A percentile compares a stretch with the other conserved stretches of the same genome.
These are phyloP conservation scores for Piromyces sp. DNA, from an alignment of 192 early-diverging fungal genomes.

Conservation along the genomic window DNA sequence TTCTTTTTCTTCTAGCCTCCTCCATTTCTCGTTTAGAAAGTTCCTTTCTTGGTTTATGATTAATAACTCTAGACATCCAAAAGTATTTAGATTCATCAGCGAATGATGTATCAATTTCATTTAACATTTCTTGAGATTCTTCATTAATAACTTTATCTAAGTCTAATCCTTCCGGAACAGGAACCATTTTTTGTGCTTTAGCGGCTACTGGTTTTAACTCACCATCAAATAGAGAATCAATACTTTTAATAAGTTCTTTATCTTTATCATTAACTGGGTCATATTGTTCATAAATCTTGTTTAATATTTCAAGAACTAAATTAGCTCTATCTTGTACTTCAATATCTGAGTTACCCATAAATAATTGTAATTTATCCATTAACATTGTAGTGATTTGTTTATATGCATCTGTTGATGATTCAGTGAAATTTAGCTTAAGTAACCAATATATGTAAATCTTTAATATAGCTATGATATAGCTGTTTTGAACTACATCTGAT, in stretches of 20 bases:
- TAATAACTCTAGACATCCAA: neutral
- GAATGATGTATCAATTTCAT: neutral
- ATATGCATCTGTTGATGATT: neutral
- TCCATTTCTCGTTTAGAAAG: neutral
- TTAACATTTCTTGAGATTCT: neutral
- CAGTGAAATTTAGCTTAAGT: constrained; percentile 10
- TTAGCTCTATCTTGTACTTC: constrained; percentile 66
- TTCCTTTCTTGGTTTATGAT: neutral
- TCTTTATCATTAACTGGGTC: neutral
- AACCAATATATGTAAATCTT: constrained; percentile 52
- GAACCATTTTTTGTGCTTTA: constrained; percentile 77
- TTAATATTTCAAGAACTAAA: constrained; percentile 22
- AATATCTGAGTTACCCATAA: constrained; percentile 25
- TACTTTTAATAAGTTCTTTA: neutral
- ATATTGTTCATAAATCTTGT: constrained; percentile 17
- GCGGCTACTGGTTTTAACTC: constrained; percentile 82
- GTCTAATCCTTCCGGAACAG: constrained; percentile 69
- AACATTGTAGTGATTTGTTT: constrained; percentile 1
- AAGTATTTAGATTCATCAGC: neutral
- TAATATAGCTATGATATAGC: constrained; percentile 51
- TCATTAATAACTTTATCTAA: neutral
- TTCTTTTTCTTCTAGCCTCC: neutral
- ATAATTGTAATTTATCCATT: constrained; percentile 1
- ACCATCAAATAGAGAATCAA: constrained; percentile 50
- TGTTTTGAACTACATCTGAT: constrained; percentile 36